Base-by-base conservation (phyloP, 352 stramenopile genomes). In the Phytophthora sp. region DNA sequence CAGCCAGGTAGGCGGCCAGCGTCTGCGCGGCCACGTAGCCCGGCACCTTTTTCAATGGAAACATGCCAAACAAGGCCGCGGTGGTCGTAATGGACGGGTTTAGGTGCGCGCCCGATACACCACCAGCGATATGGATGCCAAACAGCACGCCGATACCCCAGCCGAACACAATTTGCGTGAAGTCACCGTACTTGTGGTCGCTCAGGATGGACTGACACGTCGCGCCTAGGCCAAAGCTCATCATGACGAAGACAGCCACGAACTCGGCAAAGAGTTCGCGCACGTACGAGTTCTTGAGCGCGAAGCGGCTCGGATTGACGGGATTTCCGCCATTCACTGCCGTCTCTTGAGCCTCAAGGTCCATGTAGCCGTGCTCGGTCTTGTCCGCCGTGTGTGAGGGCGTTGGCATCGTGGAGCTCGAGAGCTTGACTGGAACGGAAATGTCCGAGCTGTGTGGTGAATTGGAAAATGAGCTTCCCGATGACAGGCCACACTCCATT, bases 111-210 rank as follows among this genome's bases (percentile, higher is more conserved):
- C 76, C 74, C 23, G 68, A 79, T 41, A 79, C 71, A 18, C 74
- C 69, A 18, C 71, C 76, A n/a, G 44, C 63, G 18, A 79, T 66
- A 58, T 85, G 71, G 57, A 85, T 79, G 44, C 68, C 76, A 23
- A 82, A 77, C 26, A 85, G 63, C 44, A 85, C 76, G 18, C 70
- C 76, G 35, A 85, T 71, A 16, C 76, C 76, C 74, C 76, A 85
- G 41, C 63, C 66, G 30, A 85, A 55, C 4, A 68, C 74, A 36
- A 81, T 76, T 55, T 77, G 64, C 45, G 64, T 66, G 56, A 72
- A 83, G 57, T 70, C 66, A 30, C 69, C 72, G 52, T 77, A 72
- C 20, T 59, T 52, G 55, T 38, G 42, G 27, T 44, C 42, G 29
- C 60, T 71, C 16, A 83, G 75, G 20, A 76, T 61, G 23, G 74